These are phyloP conservation scores for Starmerella apicola DNA, from an alignment of 805 yeast species.

Conservation along the genomic window DNA sequence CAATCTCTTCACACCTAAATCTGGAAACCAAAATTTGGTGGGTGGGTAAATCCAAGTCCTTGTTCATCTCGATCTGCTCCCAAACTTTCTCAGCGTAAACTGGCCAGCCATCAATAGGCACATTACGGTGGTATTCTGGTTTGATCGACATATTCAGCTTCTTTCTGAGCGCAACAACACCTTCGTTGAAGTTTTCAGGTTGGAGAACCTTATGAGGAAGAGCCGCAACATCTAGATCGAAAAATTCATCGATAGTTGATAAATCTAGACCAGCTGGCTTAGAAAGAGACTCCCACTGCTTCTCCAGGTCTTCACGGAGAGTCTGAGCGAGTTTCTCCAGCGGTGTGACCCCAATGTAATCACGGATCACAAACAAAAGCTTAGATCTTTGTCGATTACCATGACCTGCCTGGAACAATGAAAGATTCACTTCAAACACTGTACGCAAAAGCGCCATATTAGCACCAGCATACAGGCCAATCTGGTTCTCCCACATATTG, in stretches of 20 bases:
- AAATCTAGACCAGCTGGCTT: constrained; percentile 57
- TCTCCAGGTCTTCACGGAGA: constrained; percentile 53
- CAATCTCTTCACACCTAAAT: constrained; percentile 86
- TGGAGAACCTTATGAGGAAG: constrained; percentile 78
- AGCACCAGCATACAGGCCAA: constrained; percentile 94
- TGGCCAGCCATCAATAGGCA: constrained; percentile 95
- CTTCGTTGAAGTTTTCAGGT: constrained; percentile 52
- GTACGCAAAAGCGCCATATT: constrained; percentile 92
- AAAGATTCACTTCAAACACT: constrained; percentile 87
- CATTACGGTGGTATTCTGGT: constrained; percentile 61
- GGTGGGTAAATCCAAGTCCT: constrained; percentile 90
- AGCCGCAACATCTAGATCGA: constrained; percentile 71
- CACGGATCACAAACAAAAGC: constrained; percentile 75
- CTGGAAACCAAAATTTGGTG: constrained; percentile 92
- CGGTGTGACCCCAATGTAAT: constrained; percentile 81
- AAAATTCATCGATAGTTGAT: constrained; percentile 56
- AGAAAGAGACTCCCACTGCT: constrained; percentile 64
- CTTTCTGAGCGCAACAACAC: constrained; percentile 52
- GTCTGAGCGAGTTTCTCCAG: constrained; percentile 56
- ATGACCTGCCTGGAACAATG: constrained; percentile 59
- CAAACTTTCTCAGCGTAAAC: constrained; percentile 82
- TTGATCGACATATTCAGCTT: constrained; percentile 43
- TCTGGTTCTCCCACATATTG: constrained; percentile 94
- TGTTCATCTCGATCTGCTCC: constrained; percentile 86
- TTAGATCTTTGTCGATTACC: constrained; percentile 21